These are phyloP conservation scores for Pichiaceae sp. DNA, from an alignment of 1,139 yeast genomes.

Conservation along the genomic window DNA sequence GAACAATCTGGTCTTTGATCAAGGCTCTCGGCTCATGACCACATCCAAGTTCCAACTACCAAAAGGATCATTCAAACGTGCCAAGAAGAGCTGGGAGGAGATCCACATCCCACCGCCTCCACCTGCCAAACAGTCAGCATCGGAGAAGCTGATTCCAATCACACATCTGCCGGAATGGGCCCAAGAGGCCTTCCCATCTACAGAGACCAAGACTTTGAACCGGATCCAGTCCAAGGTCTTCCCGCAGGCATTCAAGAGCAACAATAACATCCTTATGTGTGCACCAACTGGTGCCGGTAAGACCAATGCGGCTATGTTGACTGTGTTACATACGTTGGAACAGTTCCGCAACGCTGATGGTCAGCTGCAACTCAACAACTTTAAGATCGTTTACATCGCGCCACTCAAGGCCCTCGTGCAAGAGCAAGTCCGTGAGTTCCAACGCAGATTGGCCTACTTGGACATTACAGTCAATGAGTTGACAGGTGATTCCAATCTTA, in stretches of 20 bases:
- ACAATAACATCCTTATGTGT: constrained; percentile 71
- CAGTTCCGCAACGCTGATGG: constrained; percentile 44
- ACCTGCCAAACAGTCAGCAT: constrained; percentile 23
- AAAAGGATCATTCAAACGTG: constrained; percentile 71
- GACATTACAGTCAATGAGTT: constrained; percentile 77
- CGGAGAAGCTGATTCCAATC: constrained; percentile 48
- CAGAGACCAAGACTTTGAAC: constrained; percentile 62
- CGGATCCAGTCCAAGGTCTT: constrained; percentile 77
- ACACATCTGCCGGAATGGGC: constrained; percentile 76
- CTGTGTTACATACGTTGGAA: constrained; percentile 56
- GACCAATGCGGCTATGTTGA: constrained; percentile 86
- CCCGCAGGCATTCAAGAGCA: constrained; percentile 66
- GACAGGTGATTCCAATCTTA: constrained; percentile 83
- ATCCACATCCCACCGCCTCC: constrained; percentile 79
- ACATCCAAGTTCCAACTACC: constrained; percentile 67
- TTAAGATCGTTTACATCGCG: constrained; percentile 84
- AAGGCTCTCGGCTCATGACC: constrained; percentile 65
- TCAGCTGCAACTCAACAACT: constrained; percentile 41
- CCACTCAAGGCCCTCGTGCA: constrained; percentile 93
- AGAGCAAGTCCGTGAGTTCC: constrained; percentile 87
- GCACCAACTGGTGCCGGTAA: constrained; percentile 99
- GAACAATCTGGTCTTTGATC: constrained; percentile 55
- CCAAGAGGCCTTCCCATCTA: constrained; percentile 60
- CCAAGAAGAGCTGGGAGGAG: constrained; percentile 71
- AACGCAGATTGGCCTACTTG: constrained; percentile 54